phyloP scores from a whole-genome alignment of 2,329 filamentous ascomycete genomes.

The Exophiala phaeomuriformis region DNA sequence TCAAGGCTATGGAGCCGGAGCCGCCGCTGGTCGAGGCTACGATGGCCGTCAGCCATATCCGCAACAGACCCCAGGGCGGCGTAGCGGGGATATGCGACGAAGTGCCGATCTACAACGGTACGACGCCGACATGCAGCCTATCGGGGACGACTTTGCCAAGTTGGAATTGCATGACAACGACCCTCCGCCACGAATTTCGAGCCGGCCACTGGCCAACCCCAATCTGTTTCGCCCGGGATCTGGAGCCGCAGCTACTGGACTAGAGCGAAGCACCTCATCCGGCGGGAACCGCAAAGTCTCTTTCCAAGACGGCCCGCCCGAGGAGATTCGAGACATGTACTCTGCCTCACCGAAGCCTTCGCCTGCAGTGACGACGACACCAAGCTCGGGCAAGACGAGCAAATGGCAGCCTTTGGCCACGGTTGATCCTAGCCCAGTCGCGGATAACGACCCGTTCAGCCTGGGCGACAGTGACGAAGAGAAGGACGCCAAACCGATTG shows the following conservation, averaged over 20 bases:
- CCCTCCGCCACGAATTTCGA: constrained; percentile 49
- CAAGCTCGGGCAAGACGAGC: constrained; percentile 57
- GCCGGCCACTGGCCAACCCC: constrained; percentile 64
- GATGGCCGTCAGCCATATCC: neutral
- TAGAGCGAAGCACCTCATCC: constrained; percentile 43
- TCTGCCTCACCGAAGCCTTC: constrained; percentile 52
- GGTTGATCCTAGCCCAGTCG: constrained; percentile 75
- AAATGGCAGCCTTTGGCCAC: constrained; percentile 95
- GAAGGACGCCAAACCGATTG: constrained; percentile 65
- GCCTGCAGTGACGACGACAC: constrained; percentile 41
- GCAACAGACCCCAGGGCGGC: constrained; percentile 39
- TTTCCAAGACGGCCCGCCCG: constrained; percentile 58
- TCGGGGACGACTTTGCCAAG: constrained; percentile 78
- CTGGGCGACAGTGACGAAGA: constrained; percentile 94
- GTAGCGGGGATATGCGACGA: constrained; percentile 58
- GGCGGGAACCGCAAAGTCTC: constrained; percentile 46
- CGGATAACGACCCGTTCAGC: constrained; percentile 92
- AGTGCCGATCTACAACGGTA: constrained; percentile 88
- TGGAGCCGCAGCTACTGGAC: constrained; percentile 11
- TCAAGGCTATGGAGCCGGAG: constrained; percentile 34
- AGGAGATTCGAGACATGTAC: constrained; percentile 73
- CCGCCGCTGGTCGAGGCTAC: neutral
- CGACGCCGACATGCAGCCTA: constrained; percentile 84
- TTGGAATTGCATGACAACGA: constrained; percentile 58
- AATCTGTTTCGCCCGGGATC: constrained; percentile 60